Evolutionary conservation across 306 rosid genomes (phyloP).

Genomic region (Cucurbita pepo): DNA sequence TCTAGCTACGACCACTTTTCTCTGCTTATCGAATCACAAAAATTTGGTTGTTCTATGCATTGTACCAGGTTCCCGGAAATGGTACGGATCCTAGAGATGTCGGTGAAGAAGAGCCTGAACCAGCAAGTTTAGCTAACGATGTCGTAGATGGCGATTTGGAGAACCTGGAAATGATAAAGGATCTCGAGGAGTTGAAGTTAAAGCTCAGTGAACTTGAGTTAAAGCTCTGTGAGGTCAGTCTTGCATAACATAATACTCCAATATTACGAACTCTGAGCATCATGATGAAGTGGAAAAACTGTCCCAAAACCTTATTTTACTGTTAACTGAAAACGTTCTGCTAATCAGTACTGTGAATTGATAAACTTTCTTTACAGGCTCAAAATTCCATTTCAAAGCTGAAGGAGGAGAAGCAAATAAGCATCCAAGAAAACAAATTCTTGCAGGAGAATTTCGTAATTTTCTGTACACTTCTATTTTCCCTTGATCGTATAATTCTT

Average conservation of each 20-base stretch:
- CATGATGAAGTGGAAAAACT: background rate
- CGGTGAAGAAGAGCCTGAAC: constrained; percentile 14
- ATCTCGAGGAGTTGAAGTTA: constrained; percentile 43
- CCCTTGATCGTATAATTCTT: background rate
- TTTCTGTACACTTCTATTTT: background rate
- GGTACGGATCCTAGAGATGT: constrained; percentile 9
- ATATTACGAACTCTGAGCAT: background rate
- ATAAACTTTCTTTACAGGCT: constrained; percentile 32
- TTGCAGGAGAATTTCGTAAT: constrained; percentile 50
- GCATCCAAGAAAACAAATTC: constrained; percentile 34
- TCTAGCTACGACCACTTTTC: background rate
- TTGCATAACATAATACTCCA: background rate
- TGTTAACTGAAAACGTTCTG: background rate
- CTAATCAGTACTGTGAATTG: background rate
- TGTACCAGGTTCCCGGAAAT: background rate
- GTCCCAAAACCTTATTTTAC: background rate
- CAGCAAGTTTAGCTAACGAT: constrained; percentile 5
- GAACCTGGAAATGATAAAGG: constrained; percentile 20
- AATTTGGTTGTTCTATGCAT: background rate
- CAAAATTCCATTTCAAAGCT: constrained; percentile 44
- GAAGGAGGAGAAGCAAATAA: constrained; percentile 42
- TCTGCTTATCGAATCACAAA: background rate
- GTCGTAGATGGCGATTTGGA: constrained; percentile 5
- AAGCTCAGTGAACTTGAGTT: constrained; percentile 51
- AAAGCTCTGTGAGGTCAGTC: constrained; percentile 64